Conservation (phyloP, 306 rosid species). For the Psophocarpus tetragonolobus region DNA sequence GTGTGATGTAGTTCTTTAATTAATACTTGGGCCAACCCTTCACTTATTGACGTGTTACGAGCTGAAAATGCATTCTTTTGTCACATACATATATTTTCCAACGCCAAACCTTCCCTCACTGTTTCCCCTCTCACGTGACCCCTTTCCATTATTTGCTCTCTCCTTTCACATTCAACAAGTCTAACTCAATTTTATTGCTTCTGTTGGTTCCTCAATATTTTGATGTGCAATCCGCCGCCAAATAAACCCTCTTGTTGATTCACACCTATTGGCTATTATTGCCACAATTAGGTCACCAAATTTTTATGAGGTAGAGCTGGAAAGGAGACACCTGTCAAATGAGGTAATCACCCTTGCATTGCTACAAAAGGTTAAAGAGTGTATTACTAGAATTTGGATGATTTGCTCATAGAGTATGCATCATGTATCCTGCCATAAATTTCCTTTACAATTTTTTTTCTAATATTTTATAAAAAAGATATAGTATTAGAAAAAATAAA, state of each 20-base stretch:
- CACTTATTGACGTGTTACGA: neutral
- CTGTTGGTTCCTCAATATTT: conserved; percentile 4
- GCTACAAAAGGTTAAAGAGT: neutral
- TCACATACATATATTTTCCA: neutral
- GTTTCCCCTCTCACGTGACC: conserved; percentile 45
- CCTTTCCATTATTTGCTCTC: conserved; percentile 32
- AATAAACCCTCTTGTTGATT: conserved; percentile 4
- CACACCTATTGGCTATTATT: conserved; percentile 21
- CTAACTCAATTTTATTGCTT: neutral
- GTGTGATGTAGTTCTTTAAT: conserved; percentile 45
- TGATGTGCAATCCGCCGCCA: conserved; percentile 28
- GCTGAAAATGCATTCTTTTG: neutral
- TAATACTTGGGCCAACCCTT: conserved; percentile 32
- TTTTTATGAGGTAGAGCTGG: conserved; percentile 36
- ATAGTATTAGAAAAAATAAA: no score
- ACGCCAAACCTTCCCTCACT: conserved; percentile 34
- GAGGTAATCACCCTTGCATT: conserved; percentile 24
- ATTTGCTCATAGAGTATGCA: neutral
- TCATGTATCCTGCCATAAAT: neutral
- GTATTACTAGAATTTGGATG: neutral
- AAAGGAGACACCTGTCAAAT: conserved; percentile 37
- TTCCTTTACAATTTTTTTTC: neutral
- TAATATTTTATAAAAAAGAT: no score
- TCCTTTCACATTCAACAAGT: neutral
- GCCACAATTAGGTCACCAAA: conserved; percentile 30